Evolutionary conservation across 1,284 basidiomycete genomes (phyloP).

Genomic region (Malassezia sympodialis): DNA sequence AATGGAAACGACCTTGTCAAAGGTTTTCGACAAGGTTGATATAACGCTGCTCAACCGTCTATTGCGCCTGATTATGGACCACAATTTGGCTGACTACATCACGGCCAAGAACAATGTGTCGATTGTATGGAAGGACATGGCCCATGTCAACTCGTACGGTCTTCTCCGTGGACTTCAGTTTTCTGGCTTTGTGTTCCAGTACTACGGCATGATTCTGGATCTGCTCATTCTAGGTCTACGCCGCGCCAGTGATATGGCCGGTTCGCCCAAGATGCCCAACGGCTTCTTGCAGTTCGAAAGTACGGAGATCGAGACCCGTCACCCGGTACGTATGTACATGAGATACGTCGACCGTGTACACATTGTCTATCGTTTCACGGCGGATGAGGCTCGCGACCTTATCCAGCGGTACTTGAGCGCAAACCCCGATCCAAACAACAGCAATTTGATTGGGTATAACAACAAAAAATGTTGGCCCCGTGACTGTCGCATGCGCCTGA

Average conservation of each 20-base stretch:
- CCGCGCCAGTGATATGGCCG: constrained; percentile 46
- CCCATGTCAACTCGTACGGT: constrained; percentile 47
- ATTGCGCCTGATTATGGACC: constrained; percentile 47
- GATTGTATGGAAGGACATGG: constrained; percentile 48
- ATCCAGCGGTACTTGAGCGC: constrained; percentile 95
- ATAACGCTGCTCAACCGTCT: constrained; percentile 46
- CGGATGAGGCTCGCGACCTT: constrained; percentile 91
- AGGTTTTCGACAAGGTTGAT: constrained; percentile 48
- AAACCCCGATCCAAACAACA: constrained; percentile 95
- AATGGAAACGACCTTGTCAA: constrained; percentile 47
- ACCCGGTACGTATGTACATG: constrained; percentile 46
- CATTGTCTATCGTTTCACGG: constrained; percentile 91
- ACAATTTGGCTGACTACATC: constrained; percentile 48
- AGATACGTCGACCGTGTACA: constrained; percentile 47
- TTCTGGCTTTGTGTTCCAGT: constrained; percentile 47
- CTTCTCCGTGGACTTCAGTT: constrained; percentile 47
- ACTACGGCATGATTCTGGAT: constrained; percentile 47
- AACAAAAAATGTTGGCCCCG: constrained; percentile 98
- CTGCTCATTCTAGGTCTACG: constrained; percentile 44
- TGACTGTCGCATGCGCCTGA: constrained; percentile 95
- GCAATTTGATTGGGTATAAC: constrained; percentile 97
- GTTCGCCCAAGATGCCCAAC: constrained; percentile 45
- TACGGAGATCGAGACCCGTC: constrained; percentile 39
- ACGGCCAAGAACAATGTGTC: constrained; percentile 49
- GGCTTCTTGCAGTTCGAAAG: constrained; percentile 45